Evolutionary conservation across 2,329 filamentous ascomycete genomes (phyloP).

Genomic region (Fusarium pseudocircinatum): DNA sequence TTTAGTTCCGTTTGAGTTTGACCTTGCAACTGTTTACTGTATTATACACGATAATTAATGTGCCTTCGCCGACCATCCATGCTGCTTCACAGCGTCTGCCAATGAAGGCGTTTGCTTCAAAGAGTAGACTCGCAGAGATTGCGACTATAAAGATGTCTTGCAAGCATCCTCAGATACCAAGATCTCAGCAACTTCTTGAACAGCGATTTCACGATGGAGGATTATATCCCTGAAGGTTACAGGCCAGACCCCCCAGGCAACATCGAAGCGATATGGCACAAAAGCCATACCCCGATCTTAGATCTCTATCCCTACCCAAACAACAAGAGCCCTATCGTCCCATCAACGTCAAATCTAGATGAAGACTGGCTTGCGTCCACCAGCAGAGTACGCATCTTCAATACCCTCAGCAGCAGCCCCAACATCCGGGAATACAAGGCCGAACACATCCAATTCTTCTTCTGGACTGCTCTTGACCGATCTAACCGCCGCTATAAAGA

Average conservation of each 20-base stretch:
- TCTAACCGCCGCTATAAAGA: not conserved
- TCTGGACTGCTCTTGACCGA: slow-evolving; percentile 42
- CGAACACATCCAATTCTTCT: slow-evolving; percentile 34
- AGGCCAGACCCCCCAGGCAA: not conserved
- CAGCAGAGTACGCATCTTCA: not conserved
- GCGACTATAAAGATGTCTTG: not conserved
- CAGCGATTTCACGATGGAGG: not conserved
- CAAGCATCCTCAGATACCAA: not conserved
- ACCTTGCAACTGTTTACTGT: fast-evolving
- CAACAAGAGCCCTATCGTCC: not conserved
- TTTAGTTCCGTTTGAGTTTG: not conserved
- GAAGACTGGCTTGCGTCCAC: slow-evolving; percentile 2
- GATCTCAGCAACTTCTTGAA: not conserved
- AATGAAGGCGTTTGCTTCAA: not conserved
- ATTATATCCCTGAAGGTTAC: not conserved
- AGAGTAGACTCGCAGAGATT: not conserved
- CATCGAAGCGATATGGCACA: not conserved
- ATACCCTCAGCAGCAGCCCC: not conserved
- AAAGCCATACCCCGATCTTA: not conserved
- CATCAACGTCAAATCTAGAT: not conserved
- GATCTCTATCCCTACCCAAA: slow-evolving; percentile 4
- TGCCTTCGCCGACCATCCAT: not conserved
- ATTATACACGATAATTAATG: not conserved
- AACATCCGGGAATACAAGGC: not conserved
- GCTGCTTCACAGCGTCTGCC: not conserved